A percentile compares a stretch with the other conserved stretches of the same genome.
Evolutionary conservation across 2,329 filamentous ascomycete genomes (phyloP).

Genomic region (Colletotrichum chrysophilum): DNA sequence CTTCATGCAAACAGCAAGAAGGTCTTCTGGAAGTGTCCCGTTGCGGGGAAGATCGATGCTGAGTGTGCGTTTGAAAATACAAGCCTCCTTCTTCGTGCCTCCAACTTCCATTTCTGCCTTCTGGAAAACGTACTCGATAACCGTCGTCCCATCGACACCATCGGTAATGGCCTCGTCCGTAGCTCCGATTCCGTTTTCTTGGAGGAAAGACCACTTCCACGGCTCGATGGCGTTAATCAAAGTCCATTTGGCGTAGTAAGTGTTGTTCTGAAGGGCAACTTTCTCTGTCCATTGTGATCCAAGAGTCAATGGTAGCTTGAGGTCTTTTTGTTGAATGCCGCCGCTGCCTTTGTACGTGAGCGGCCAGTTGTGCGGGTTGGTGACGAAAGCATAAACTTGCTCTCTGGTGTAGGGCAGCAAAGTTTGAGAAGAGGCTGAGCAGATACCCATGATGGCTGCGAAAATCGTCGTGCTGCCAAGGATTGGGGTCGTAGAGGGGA

Average conservation of each 20-base stretch:
- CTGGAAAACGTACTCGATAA: background rate
- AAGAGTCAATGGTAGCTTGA: background rate
- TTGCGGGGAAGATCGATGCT: background rate
- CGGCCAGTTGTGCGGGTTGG: background rate
- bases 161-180: background rate
- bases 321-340: background rate
- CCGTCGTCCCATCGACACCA: background rate
- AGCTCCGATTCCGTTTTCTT: background rate
- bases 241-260: background rate
- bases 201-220: background rate
- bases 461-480: background rate
- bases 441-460: background rate
- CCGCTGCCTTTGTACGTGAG: background rate
- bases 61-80: background rate
- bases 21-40: background rate
- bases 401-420: background rate
- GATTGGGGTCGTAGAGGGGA: background rate
- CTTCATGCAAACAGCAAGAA: background rate
- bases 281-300: background rate
- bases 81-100: background rate
- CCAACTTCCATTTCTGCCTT: background rate
- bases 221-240: background rate
- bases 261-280: background rate
- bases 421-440: background rate
- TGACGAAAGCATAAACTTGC: background rate